These are phyloP conservation scores for Monosporascus sp. DNA, from an alignment of 2,329 filamentous ascomycete species.

Conservation along the genomic window DNA sequence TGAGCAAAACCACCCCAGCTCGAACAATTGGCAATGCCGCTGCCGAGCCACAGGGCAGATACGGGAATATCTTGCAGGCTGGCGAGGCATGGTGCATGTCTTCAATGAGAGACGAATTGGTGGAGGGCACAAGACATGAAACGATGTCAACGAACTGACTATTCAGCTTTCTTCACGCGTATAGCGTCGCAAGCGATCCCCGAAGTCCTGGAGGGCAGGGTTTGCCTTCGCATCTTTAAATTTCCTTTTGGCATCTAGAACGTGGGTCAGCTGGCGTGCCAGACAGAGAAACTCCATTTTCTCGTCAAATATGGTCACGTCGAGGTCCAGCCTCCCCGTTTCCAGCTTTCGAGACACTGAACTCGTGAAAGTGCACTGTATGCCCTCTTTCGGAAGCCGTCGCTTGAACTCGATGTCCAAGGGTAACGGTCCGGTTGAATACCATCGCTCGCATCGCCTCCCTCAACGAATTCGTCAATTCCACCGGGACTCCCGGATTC, in stretches of 20 bases:
- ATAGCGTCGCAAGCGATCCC: no score
- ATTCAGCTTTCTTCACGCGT: no score
- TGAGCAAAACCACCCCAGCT: no score
- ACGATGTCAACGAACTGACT: no score
- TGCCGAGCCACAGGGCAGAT: no score
- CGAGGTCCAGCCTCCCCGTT: slow-evolving; percentile 13
- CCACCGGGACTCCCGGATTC: slow-evolving; percentile 5
- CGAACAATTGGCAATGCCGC: no score
- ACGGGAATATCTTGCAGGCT: no score
- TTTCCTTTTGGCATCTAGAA: slow-evolving; percentile 7
- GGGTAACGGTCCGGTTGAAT: slow-evolving; percentile 7
- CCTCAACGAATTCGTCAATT: slow-evolving; percentile 1
- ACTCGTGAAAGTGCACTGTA: slow-evolving; percentile 13
- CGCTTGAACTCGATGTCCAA: slow-evolving; percentile 18
- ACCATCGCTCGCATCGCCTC: slow-evolving; percentile 2
- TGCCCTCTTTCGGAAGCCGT: slow-evolving; percentile 9
- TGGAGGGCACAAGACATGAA: no score
- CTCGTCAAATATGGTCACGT: slow-evolving; percentile 12
- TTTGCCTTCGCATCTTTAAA: not conserved
- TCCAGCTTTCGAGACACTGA: slow-evolving; percentile 10
- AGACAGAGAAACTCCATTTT: slow-evolving; percentile 10
- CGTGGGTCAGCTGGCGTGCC: slow-evolving; percentile 6
- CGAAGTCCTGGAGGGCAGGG: no score
- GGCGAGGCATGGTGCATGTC: no score
- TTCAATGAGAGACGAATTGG: no score